phyloP scores from a whole-genome alignment of 2,329 filamentous ascomycete species.

The Bipolaris oryzae region DNA sequence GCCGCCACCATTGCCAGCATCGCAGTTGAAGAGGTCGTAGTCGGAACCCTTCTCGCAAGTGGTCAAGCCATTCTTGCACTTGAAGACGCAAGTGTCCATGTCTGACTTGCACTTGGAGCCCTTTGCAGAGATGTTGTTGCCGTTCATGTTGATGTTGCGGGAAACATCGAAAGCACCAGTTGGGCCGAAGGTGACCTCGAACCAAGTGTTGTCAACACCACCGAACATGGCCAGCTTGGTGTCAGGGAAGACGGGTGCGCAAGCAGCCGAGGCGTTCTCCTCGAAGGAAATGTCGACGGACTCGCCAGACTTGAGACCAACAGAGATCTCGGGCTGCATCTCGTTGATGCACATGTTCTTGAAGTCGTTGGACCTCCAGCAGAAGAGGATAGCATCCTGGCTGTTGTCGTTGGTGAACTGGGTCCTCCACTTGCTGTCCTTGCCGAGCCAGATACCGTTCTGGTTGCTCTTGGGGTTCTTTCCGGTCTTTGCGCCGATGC shows the following conservation, averaged over 20 bases:
- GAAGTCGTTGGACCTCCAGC: constrained; percentile 46
- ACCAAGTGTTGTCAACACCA: constrained; percentile 54
- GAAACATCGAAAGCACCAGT: constrained; percentile 52
- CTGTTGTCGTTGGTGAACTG: constrained; percentile 46
- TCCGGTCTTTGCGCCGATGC: constrained; percentile 32
- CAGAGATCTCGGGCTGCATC: constrained; percentile 46
- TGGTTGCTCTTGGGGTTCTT: constrained; percentile 38
- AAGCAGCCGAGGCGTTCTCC: constrained; percentile 49
- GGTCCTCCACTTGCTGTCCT: constrained; percentile 42
- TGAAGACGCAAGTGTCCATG: constrained; percentile 53
- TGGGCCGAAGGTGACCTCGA: constrained; percentile 51
- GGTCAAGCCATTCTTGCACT: constrained; percentile 44
- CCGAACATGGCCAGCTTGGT: constrained; percentile 45
- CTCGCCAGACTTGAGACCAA: constrained; percentile 48
- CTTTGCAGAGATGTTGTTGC: constrained; percentile 48
- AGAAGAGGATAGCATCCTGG: constrained; percentile 42
- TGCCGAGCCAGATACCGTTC: constrained; percentile 46
- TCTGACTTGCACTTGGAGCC: constrained; percentile 51
- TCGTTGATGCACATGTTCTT: constrained; percentile 47
- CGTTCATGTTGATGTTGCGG: constrained; percentile 54
- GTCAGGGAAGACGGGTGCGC: constrained; percentile 47
- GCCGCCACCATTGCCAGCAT: constrained; percentile 29
- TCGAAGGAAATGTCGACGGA: constrained; percentile 49
- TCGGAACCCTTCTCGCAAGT: constrained; percentile 45
- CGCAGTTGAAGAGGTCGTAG: constrained; percentile 51